Conservation (phyloP, 2,329 filamentous ascomycete species). For the Aspergillus sojae region DNA sequence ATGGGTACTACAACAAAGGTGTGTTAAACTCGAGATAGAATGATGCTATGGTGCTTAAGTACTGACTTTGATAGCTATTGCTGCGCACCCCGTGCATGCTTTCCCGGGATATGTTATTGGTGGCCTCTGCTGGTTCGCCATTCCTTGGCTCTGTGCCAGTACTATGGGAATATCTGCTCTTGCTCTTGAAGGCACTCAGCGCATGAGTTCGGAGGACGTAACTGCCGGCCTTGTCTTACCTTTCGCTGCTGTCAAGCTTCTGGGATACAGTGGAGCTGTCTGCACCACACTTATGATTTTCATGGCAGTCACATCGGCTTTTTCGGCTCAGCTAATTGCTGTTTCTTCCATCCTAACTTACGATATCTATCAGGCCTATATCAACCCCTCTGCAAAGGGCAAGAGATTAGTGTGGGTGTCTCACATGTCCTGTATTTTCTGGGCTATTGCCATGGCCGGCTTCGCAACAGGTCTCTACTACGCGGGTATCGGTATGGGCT, state of each 20-base stretch:
- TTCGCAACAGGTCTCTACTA: conserved; percentile 77
- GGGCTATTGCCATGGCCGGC: conserved; percentile 74
- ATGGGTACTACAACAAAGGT: conserved; percentile 83
- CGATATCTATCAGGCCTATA: conserved; percentile 84
- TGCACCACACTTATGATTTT: conserved; percentile 81
- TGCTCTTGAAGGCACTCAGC: conserved; percentile 74
- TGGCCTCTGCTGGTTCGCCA: conserved; percentile 87
- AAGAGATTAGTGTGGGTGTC: conserved; percentile 78
- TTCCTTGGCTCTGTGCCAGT: conserved; percentile 85
- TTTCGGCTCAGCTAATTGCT: conserved; percentile 81
- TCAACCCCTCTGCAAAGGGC: conserved; percentile 76
- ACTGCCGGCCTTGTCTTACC: conserved; percentile 82
- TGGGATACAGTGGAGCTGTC: conserved; percentile 79
- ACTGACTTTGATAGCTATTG: conserved; percentile 63
- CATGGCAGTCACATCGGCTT: conserved; percentile 86
- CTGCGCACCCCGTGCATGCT: conserved; percentile 80
- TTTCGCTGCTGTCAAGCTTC: conserved; percentile 78
- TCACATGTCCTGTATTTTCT: conserved; percentile 72
- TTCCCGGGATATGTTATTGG: conserved; percentile 87
- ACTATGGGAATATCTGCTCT: conserved; percentile 84
- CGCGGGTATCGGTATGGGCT: conserved; percentile 81
- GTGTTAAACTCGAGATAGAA: not conserved
- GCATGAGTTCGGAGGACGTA: conserved; percentile 74
- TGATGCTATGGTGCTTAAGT: not conserved
- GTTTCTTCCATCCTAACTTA: conserved; percentile 88